Evolutionary conservation across 2,329 filamentous ascomycete genomes (phyloP), one percentile per base, ranked within the genome.

Genomic region (Trichoderma sp.): DNA sequence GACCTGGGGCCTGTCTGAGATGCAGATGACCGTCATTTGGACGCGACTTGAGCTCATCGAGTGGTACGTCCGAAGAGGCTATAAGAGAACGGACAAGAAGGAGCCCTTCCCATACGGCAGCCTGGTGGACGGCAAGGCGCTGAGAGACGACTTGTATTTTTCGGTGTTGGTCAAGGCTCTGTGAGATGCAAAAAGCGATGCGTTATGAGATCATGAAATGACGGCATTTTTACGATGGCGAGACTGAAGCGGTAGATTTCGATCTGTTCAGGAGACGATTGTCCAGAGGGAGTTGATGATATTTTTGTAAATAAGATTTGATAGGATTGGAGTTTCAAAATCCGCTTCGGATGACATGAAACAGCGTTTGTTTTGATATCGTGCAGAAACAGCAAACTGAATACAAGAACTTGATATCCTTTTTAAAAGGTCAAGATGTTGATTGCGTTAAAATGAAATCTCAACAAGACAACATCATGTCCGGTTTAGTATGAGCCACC

Each of bases 1-100:
- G 55, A 71, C 71, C 2, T 66, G 63, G 63, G 63, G 54, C 11
- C 3, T 66, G 58, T 34, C 51, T 1, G 73, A 70, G 65, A 74
- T 86, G 75, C 82, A 83, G 71, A 81, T 86, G 80, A 73, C 69
- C 8, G 83, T 84, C 46, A 80, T 85, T 37, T 81, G 77, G 77
- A 75, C 75, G 16, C 73, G 84, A 13, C 69, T 75, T 0, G 83
- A 84, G 73, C 74, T 86, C 55, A 80, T 85, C 56, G 73, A 76
- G 21, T 86, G 82, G 80, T 86, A 85, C 67, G 56, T 77, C 8
- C 74, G 82, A 5, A 73, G 81, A 26, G 84, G 84, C 0, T 86
- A 84, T 64, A 39, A 26, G 21, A 71, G 69, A 64, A 82, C 81
- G 5, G 81, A 79, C 6, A 77, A 80, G 74, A 80, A 72, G 69